These are phyloP conservation scores for Phytophthora macrochlamydospora DNA, from an alignment of 352 stramenopile genomes.

Conservation along the genomic window DNA sequence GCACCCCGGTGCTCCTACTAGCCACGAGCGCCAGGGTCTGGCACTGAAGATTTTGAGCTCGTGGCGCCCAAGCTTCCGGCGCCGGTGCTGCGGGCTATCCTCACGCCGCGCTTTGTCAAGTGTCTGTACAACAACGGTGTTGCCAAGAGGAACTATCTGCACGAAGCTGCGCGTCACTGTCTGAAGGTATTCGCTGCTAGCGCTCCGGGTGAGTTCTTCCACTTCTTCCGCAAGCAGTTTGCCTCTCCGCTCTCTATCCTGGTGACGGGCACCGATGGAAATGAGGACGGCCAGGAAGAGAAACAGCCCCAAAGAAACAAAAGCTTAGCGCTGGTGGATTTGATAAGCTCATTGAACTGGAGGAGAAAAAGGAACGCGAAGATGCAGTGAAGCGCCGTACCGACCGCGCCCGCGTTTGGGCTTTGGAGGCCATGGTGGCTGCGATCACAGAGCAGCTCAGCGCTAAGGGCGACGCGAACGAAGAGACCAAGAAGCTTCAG, in stretches of 20 bases:
- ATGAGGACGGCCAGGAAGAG: conserved; percentile 47
- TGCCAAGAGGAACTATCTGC: conserved; percentile 82
- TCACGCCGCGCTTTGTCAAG: conserved; percentile 83
- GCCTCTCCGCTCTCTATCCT: conserved; percentile 60
- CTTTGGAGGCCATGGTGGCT: conserved; percentile 65
- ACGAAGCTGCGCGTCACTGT: conserved; percentile 75
- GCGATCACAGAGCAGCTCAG: conserved; percentile 50
- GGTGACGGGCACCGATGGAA: conserved; percentile 46
- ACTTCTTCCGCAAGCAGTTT: conserved; percentile 79
- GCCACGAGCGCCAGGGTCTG: conserved; percentile 78
- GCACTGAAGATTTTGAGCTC: conserved; percentile 88
- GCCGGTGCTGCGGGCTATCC: conserved; percentile 56
- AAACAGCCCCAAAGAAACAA: conserved; percentile 42
- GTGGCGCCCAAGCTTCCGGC: conserved; percentile 57
- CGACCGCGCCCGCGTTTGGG: conserved; percentile 75
- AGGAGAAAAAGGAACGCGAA: conserved; percentile 81
- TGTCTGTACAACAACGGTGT: conserved; percentile 85
- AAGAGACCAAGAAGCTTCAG: conserved; percentile 29
- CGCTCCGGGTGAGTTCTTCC: conserved; percentile 65
- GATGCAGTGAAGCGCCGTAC: conserved; percentile 55
- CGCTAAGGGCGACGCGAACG: conserved; percentile 20
- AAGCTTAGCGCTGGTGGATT: conserved; percentile 57
- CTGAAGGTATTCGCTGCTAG: conserved; percentile 61
- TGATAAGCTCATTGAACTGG: conserved; percentile 70
- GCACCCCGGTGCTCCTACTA: conserved; percentile 33